Evolutionary conservation across 2,329 filamentous ascomycete genomes (phyloP), one percentile per base, ranked within the genome.

Genomic region (Aspergillus transmontanensis): DNA sequence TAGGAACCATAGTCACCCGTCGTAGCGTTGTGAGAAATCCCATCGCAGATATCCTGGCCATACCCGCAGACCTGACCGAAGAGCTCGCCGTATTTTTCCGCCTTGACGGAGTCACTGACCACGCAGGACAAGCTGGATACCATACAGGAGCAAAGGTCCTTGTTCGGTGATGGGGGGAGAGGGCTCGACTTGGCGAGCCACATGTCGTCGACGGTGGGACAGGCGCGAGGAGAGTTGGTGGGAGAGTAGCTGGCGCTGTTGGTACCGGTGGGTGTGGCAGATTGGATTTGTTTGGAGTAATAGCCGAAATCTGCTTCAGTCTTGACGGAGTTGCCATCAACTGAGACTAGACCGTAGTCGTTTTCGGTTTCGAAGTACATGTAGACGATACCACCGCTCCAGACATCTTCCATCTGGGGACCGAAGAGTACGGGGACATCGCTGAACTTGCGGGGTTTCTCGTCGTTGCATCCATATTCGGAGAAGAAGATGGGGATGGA

Each of bases 301-400:
- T 87, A 85, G 61, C 85, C 85, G 81, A 91, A 99, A 80, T 97
- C 92, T 41, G 87, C 79, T 71, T 92, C 85, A 67, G 89, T 90
- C 67, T 80, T 85, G 66, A 90, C 91, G 50, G 81, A 81, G 73
- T 82, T 81, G 72, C 85, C 85, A 54, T 81, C 89, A 50, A 97
- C 86, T 79, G 90, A 86, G 85, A 78, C 72, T 26, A 78, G 65
- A 68, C 72, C 95, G 75, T 92, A 99, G 77, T 97, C 83, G 83
- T 98, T 98, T 64, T 78, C 83, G 79, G 97, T 93, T 83, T 97
- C 86, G 83, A 93, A 94, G 84, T 95, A 99, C 93, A 97, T 96
- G 87, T 98, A 99, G 77, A 98, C 93, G 69, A 99, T 97, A 80
- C 94, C 95, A 71, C 95, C 95, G 62, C 92, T 96, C 88, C 95